These are phyloP conservation scores for Salvia splendens DNA, from an alignment of 257 asterid species.

Conservation along the genomic window DNA sequence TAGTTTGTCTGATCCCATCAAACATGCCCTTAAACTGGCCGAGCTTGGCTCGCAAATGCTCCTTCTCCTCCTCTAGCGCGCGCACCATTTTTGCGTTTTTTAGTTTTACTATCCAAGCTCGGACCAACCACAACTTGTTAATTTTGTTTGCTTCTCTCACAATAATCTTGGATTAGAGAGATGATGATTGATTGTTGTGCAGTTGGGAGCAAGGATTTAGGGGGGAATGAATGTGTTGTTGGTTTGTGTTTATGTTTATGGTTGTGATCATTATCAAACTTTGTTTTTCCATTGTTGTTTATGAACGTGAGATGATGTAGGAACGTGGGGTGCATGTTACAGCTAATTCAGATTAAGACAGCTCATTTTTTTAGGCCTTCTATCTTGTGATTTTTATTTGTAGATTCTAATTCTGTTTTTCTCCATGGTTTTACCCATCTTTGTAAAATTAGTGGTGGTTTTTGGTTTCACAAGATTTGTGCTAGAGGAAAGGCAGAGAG, in stretches of 20 bases:
- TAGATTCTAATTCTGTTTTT: not conserved
- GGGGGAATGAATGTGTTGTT: conserved; percentile 14
- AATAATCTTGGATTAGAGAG: conserved; percentile 28
- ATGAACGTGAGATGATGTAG: conserved; percentile 33
- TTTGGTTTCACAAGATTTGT: conserved; percentile 16
- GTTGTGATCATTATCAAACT: not conserved
- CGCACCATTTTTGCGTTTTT: conserved; percentile 44
- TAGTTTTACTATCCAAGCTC: not conserved
- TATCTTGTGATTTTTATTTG: not conserved
- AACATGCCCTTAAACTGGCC: conserved; percentile 37
- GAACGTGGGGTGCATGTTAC: conserved; percentile 57
- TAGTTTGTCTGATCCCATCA: conserved; percentile 34
- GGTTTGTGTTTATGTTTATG: not conserved
- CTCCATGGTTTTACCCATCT: not conserved
- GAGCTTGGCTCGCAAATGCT: conserved; percentile 34
- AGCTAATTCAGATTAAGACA: conserved; percentile 23
- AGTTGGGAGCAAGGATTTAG: conserved; percentile 20
- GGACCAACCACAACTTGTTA: not conserved
- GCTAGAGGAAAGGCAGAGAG: not conserved
- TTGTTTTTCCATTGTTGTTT: conserved; percentile 11
- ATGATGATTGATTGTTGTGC: conserved; percentile 6
- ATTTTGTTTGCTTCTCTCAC: conserved; percentile 3
- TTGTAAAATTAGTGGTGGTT: conserved; percentile 13
- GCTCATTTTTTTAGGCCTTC: conserved; percentile 12
- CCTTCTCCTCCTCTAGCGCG: conserved; percentile 58